Base-by-base conservation (phyloP, 179 eudicot genomes). In the Silene noctiflora region DNA sequence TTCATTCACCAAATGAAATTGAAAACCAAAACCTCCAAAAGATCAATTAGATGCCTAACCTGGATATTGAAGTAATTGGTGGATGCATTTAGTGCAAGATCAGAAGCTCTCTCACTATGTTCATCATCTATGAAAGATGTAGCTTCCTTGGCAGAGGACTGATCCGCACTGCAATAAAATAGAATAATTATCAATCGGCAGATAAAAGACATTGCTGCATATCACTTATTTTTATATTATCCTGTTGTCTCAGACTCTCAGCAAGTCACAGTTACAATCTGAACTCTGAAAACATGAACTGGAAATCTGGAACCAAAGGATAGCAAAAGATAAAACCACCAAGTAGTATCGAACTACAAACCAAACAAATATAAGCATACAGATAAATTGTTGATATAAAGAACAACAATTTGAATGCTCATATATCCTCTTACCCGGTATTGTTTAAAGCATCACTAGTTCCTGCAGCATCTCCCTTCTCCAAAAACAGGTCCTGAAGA, bases 401-500 rank as follows among this genome's bases (percentile, higher is more conserved):
- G 20, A 56, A 59, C 17, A 58, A 11, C 44, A 74, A 65, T 20
- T 42, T 5, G 29, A 69, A 42, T 4, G 27, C 62, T 44, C 64
- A 60, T 13, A 67, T 16, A 75, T 12, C 65, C 29, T 60, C 84
- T 79, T 80, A 88, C 92, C 76, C 80, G 77, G 81, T 81, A 70
- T 53, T 81, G 78, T 83, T 81, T 83, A 85, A 78, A 81, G 60
- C 77, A 25, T 72, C 84, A 75, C 87, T 85, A 56, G 81, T 79
- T 72, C 86, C 96, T 44, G 89, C 74, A 81, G 87, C 82, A 33
- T 86, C 85, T 81, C 81, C 89, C 87, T 89, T 91, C 66, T 87
- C 86, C 90, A 91, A 16, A 81, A 92, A 81, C 53, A 94, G 72
- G 70, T 90, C 98, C 98, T 94, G 80, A 68, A 51, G 51, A 70